Evolutionary conservation across 805 yeast species (phyloP).

Genomic region (Pichia cephalocereana): DNA sequence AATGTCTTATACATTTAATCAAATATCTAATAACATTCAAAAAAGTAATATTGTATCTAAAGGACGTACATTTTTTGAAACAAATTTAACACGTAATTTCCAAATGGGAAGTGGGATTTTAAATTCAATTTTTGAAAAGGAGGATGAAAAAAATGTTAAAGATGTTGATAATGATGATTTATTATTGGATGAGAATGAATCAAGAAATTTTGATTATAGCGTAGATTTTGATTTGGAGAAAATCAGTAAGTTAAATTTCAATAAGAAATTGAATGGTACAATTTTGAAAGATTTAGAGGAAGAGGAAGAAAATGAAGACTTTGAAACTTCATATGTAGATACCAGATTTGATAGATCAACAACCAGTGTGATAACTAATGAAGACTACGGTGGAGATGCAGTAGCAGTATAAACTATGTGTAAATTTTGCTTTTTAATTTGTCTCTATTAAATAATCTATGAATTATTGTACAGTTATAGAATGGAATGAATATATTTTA

Average conservation of each 20-base stretch:
- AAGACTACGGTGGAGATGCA: slow-evolving; percentile 19
- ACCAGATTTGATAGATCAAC: not conserved
- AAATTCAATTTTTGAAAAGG: slow-evolving; percentile 9
- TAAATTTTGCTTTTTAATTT: not conserved
- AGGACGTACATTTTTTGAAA: slow-evolving; percentile 20
- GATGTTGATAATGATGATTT: not conserved
- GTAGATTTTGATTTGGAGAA: slow-evolving; percentile 13
- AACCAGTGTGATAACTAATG: not conserved
- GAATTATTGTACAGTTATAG: too few relatives aligned
- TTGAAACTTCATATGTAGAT: not conserved
- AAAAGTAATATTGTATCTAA: slow-evolving; percentile 17
- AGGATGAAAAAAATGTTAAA: not conserved
- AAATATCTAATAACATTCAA: slow-evolving; percentile 18
- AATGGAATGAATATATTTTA: too few relatives aligned
- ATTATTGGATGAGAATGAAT: slow-evolving; percentile 13
- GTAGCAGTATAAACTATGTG: not conserved
- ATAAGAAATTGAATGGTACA: slow-evolving; percentile 3
- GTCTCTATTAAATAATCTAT: too few relatives aligned
- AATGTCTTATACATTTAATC: slow-evolving; percentile 16
- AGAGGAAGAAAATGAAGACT: not conserved
- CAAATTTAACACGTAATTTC: slow-evolving; percentile 15
- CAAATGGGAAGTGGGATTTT: slow-evolving; percentile 10
- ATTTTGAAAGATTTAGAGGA: slow-evolving; percentile 9
- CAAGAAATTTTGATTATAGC: slow-evolving; percentile 17
- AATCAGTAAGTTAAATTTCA: slow-evolving; percentile 5